A percentile compares a stretch with the other conserved stretches of the same genome.
Evolutionary conservation across 768 basidiomycete species (phyloP).

Genomic region (Suillus spraguei): DNA sequence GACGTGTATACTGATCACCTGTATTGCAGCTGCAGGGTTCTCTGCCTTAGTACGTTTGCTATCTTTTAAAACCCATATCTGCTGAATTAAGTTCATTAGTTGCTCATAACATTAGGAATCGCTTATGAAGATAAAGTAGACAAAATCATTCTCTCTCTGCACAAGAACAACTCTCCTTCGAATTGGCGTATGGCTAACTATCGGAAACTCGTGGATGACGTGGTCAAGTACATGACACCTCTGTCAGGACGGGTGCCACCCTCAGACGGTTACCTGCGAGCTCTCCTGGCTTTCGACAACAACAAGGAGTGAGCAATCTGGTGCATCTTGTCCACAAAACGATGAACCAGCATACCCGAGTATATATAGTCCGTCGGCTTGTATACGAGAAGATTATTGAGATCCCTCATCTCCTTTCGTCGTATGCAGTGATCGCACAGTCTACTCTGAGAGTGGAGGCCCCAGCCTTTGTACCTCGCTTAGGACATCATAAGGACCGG

Average conservation of each 20-base stretch:
- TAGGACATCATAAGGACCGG: neutral
- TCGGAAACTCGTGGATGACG: slow-evolving; percentile 12
- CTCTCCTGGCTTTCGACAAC: slow-evolving; percentile 18
- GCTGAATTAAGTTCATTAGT: slow-evolving; percentile 21
- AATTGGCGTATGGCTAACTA: slow-evolving; percentile 15
- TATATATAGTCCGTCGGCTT: slow-evolving; percentile 28
- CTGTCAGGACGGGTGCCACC: neutral
- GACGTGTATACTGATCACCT: slow-evolving; percentile 7
- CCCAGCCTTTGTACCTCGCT: slow-evolving; percentile 17
- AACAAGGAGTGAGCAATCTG: slow-evolving; percentile 22
- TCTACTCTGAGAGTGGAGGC: slow-evolving; percentile 20
- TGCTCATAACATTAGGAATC: slow-evolving; percentile 34
- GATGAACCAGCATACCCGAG: neutral
- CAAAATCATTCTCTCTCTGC: slow-evolving; percentile 13
- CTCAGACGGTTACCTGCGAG: slow-evolving; percentile 18
- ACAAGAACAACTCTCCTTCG: slow-evolving; percentile 13
- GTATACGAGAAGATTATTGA: slow-evolving; percentile 32
- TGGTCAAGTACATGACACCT: slow-evolving; percentile 4
- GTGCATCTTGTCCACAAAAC: slow-evolving; percentile 27
- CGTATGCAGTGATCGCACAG: slow-evolving; percentile 17
- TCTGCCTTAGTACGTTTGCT: slow-evolving; percentile 47
- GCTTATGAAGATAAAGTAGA: slow-evolving; percentile 9
- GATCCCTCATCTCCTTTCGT: slow-evolving; percentile 31
- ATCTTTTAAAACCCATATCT: neutral
- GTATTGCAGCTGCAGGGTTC: slow-evolving; percentile 44